Percentiles rank a stretch among this genome's conserved stretches.
phyloP scores from a whole-genome alignment of 495 filamentous ascomycete species.

The Neurospora sp. region DNA sequence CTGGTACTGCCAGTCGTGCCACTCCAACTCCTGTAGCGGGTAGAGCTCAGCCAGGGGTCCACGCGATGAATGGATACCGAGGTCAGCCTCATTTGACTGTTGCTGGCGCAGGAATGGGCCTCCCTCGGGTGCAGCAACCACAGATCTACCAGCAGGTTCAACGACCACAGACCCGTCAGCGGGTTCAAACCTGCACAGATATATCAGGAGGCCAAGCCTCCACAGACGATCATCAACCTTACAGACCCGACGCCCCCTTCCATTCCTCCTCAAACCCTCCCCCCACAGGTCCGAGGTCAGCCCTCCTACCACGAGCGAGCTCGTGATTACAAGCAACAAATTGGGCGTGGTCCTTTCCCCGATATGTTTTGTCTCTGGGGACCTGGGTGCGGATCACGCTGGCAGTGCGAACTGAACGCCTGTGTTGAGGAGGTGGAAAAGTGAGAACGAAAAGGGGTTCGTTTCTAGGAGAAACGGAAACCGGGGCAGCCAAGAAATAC shows the following conservation, averaged over 20 bases:
- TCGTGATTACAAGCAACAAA: not conserved
- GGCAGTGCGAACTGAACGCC: not conserved
- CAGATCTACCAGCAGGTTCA: no score
- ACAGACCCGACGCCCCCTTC: not conserved
- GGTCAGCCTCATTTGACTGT: slow-evolving; percentile 25
- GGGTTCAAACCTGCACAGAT: no score
- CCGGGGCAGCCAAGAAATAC: not conserved
- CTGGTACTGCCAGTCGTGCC: slow-evolving; percentile 14
- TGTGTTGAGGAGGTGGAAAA: not conserved
- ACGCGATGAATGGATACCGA: slow-evolving; percentile 26
- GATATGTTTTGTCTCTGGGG: not conserved
- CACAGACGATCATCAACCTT: not conserved
- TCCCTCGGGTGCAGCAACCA: no score
- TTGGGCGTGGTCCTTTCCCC: not conserved
- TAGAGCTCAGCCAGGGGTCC: slow-evolving; percentile 13
- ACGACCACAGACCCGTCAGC: no score
- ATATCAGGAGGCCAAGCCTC: no score
- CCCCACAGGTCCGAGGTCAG: not conserved
- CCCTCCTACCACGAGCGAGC: not conserved
- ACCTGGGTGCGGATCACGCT: not conserved
- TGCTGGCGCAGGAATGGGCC: slow-evolving; percentile 16
- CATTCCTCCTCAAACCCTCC: not conserved
- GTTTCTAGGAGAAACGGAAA: not conserved
- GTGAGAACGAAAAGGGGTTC: not conserved
- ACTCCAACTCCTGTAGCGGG: slow-evolving; percentile 12